phyloP scores from a whole-genome alignment of 23 red algal species.

The Rhodosorus marinus region DNA sequence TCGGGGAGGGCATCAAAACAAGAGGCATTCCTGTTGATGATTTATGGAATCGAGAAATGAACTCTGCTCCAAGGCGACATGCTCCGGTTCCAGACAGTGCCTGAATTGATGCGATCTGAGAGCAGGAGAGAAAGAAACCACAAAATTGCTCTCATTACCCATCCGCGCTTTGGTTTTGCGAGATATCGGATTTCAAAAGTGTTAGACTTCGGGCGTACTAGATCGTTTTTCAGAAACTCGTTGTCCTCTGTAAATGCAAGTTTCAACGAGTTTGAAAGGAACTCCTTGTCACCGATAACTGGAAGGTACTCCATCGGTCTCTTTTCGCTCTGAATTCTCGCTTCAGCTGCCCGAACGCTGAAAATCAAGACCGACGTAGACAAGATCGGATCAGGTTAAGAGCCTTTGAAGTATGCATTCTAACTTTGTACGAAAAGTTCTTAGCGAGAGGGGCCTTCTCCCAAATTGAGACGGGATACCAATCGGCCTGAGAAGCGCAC shows the following conservation, averaged over 20 bases:
- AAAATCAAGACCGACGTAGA: too few species aligned
- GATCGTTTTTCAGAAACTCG: background rate
- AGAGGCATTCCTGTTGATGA: constrained; percentile 8
- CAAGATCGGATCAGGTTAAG: too few species aligned
- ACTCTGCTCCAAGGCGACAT: constrained; percentile 35
- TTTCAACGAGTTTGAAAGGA: constrained; percentile 24
- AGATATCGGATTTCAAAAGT: too few species aligned
- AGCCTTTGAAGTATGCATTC: too few species aligned
- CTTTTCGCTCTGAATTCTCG: background rate
- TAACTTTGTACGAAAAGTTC: too few species aligned
- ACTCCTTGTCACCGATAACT: constrained; percentile 29
- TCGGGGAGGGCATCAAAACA: constrained; percentile 41
- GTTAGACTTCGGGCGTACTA: background rate
- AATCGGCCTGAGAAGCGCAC: too few species aligned
- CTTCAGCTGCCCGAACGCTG: constrained; percentile 38
- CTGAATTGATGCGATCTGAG: constrained; percentile 45
- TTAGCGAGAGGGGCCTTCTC: too few species aligned
- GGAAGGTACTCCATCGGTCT: constrained; percentile 61
- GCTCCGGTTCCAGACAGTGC: constrained; percentile 72
- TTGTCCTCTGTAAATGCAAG: constrained; percentile 41
- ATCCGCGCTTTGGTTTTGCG: background rate
- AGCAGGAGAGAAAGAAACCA: background rate
- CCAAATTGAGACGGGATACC: too few species aligned
- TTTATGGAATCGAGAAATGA: constrained; percentile 33
- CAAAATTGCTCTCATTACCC: background rate